These are phyloP conservation scores for Fusarium equiseti DNA, from an alignment of 2,329 filamentous ascomycete genomes.

Conservation along the genomic window DNA sequence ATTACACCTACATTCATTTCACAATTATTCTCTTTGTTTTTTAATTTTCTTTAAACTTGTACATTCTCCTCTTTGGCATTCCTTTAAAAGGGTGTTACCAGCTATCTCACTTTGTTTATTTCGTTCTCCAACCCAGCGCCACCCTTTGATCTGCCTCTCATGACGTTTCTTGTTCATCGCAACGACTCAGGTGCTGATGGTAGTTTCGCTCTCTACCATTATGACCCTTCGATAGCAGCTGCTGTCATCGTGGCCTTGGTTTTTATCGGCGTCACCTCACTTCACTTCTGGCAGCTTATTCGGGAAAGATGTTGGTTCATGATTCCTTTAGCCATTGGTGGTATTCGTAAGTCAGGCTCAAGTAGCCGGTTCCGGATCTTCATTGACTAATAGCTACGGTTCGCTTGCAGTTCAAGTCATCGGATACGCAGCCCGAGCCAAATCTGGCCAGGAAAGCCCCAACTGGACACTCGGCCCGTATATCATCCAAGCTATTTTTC, in stretches of 20 bases:
- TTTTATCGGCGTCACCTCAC: background rate
- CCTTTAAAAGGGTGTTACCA: fast-evolving
- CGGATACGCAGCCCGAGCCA: background rate
- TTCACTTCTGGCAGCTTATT: background rate
- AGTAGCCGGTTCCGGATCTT: too few species aligned
- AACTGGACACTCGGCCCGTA: background rate
- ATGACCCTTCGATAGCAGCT: background rate
- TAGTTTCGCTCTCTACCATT: background rate
- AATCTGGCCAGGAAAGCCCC: background rate
- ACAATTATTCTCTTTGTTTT: too few species aligned
- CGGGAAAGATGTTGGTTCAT: background rate
- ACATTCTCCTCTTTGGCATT: too few species aligned
- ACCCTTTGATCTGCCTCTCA: too few species aligned
- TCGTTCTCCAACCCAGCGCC: fast-evolving
- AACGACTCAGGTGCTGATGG: too few species aligned
- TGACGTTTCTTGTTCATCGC: too few species aligned
- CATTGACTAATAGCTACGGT: background rate
- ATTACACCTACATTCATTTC: too few species aligned
- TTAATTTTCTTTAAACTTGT: too few species aligned
- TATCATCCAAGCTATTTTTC: background rate
- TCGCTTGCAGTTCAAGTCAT: background rate
- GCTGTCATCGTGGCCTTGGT: background rate
- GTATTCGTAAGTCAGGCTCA: background rate
- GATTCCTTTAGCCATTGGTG: background rate
- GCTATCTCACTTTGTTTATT: too few species aligned